Conservation (phyloP, 176 grass and related monocot genomes). For the Carex kokanica region DNA sequence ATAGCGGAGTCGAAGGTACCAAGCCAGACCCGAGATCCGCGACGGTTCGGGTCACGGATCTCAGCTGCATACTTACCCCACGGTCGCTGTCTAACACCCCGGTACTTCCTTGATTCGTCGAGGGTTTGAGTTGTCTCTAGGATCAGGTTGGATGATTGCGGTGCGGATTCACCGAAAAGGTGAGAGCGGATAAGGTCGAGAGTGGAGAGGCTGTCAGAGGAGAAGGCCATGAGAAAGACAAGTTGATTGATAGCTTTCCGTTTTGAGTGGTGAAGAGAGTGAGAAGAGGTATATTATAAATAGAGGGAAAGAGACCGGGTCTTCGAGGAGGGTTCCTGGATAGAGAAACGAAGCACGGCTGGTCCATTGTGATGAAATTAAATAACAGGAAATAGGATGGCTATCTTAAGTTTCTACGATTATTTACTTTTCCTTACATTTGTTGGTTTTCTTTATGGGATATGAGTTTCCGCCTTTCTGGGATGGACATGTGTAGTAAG, state of each 20-base stretch:
- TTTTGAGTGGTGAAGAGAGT: slow-evolving; percentile 1
- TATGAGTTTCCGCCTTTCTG: background rate
- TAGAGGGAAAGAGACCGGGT: background rate
- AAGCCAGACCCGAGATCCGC: slow-evolving; percentile 24
- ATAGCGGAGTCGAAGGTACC: slow-evolving; percentile 23
- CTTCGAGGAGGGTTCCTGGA: slow-evolving; percentile 12
- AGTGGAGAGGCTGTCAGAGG: background rate
- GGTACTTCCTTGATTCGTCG: slow-evolving; percentile 36
- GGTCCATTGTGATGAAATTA: background rate
- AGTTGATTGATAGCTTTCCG: background rate
- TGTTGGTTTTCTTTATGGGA: background rate
- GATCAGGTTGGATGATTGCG: background rate
- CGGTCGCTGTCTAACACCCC: slow-evolving; percentile 80
- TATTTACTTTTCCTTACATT: background rate
- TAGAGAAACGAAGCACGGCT: background rate
- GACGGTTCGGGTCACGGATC: slow-evolving; percentile 16
- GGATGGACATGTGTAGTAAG: background rate
- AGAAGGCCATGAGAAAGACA: slow-evolving; percentile 13
- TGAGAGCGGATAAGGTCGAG: slow-evolving; percentile 11
- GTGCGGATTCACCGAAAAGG: background rate
- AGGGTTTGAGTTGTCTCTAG: background rate
- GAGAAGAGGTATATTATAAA: background rate
- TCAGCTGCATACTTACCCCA: slow-evolving; percentile 62
- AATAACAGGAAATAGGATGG: background rate
- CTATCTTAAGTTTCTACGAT: background rate